Evolutionary conservation across 2,329 filamentous ascomycete species (phyloP).

Genomic region (Pestalotiopsis sp.): DNA sequence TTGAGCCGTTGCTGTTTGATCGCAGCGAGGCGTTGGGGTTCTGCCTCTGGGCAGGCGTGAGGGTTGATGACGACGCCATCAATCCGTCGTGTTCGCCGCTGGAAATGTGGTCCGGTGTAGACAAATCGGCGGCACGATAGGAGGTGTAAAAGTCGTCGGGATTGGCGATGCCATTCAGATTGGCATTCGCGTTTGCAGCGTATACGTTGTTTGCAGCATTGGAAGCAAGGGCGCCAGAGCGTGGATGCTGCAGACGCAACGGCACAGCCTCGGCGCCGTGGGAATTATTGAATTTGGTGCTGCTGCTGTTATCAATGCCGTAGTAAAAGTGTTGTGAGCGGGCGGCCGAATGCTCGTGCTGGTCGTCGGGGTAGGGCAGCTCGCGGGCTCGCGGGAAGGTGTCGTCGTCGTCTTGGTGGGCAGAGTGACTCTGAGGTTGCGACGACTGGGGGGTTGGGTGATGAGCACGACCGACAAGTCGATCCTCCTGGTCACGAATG

Average conservation of each 20-base stretch:
- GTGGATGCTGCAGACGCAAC: conserved; percentile 14
- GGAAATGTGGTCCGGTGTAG: conserved; percentile 22
- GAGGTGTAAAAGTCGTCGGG: conserved; percentile 60
- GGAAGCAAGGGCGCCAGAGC: conserved; percentile 26
- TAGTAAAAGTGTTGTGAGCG: neutral
- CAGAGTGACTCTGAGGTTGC: conserved; percentile 22
- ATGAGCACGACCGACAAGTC: conserved; percentile 34
- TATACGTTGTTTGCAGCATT: conserved; percentile 41
- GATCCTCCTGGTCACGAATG: conserved; percentile 46
- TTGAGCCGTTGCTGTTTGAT: conserved; percentile 53
- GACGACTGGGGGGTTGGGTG: conserved; percentile 32
- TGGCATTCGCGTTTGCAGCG: conserved; percentile 41
- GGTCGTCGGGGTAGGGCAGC: conserved; percentile 21
- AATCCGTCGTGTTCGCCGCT: conserved; percentile 29
- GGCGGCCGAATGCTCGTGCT: neutral
- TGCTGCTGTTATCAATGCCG: conserved; percentile 9
- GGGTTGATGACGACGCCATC: conserved; percentile 25
- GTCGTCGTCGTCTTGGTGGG: conserved; percentile 22
- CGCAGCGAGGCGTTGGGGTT: conserved; percentile 43
- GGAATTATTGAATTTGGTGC: conserved; percentile 27
- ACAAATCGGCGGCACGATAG: conserved; percentile 38
- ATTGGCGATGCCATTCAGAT: conserved; percentile 44
- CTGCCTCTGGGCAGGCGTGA: conserved; percentile 40
- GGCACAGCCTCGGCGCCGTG: conserved; percentile 13
- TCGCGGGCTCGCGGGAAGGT: neutral